Evolutionary conservation across 1,284 basidiomycete species (phyloP), one percentile per base, ranked within the genome.

Genomic region (Melampsora abietis-canadensis): DNA sequence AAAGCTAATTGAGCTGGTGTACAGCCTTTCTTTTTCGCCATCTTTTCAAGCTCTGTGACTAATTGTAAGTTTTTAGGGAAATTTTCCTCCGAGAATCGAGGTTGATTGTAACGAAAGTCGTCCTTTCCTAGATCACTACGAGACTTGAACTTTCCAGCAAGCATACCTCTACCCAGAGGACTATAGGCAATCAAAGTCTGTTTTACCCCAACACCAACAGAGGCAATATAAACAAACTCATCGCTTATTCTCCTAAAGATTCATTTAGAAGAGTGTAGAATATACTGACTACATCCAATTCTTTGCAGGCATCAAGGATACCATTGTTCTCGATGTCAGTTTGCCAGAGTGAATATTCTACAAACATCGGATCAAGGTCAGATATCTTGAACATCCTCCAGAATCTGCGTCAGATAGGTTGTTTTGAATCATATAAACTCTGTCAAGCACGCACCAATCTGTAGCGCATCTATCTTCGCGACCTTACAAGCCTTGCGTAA

Each of bases 61-160:
- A 89, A 79, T 19, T 84, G 80, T n/a, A 84, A 65, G 76, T 84
- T 85, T 57, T 80, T 77, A 0, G 76, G 64, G 14, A 84, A 78
- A 76, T 84, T 82, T 62, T 83, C 81, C 3, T 76, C 77, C 46
- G 62, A 76, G 67, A 82, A 80, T 4, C 82, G 76, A 48, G 83
- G 82, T 48, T 80, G 78, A 19, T 77, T 76, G 17, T 70, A 74
- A 3, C 82, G 78, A 24, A 80, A 68, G 73, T 83, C 83, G 34
- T 77, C 80, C 2, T 78, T 78, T 0, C 78, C 76, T 54, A 84
- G 77, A 47, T 83, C 82, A 37, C 73, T 64, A 6, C 67, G 37
- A 10, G 63, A 76, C 40, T 77, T 78, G 73, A 79, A 77, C 37
- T 77, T 75, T 15, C 83, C 83, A 4, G 81, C 79, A 12, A 84